Conservation (phyloP, 129 eudicot species). For the Tanacetum coccineum region DNA sequence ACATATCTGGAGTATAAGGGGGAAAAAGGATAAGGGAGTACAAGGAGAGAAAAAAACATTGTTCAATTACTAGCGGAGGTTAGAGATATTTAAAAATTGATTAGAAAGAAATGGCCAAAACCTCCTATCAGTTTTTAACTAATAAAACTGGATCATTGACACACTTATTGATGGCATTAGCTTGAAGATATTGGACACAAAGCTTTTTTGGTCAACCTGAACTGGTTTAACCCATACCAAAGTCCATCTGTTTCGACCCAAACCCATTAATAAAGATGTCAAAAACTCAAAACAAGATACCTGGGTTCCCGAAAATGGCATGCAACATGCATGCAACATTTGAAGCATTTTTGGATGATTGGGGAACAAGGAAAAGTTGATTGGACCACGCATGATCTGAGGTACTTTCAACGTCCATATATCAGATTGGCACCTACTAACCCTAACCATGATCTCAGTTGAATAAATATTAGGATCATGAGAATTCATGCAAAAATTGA, state of each 20-base stretch:
- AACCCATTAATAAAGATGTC: too few relatives aligned
- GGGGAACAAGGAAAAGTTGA: conserved; percentile 81
- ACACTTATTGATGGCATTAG: too few relatives aligned
- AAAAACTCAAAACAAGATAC: conserved; percentile 29
- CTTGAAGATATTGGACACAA: too few relatives aligned
- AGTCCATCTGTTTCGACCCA: too few relatives aligned
- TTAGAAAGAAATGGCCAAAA: too few relatives aligned
- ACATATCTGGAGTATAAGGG: conserved; percentile 78
- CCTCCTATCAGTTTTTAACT: too few relatives aligned
- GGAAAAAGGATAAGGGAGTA: too few relatives aligned
- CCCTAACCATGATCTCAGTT: conserved; percentile 67
- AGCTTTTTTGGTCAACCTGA: too few relatives aligned
- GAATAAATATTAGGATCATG: conserved; percentile 66
- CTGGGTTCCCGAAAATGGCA: conserved; percentile 87
- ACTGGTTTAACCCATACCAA: too few relatives aligned
- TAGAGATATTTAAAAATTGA: too few relatives aligned
- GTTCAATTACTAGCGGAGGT: not conserved
- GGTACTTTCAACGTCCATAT: conserved; percentile 26
- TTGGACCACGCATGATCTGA: conserved; percentile 62
- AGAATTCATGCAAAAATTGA: conserved; percentile 68
- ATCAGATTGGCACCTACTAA: conserved; percentile 47
- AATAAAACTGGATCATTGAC: too few relatives aligned
- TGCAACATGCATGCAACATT: conserved; percentile 56
- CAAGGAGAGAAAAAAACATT: not conserved
- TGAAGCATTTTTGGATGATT: conserved; percentile 51